A percentile compares a stretch with the other conserved stretches of the same genome.
Evolutionary conservation across 1,139 yeast species (phyloP).

Genomic region (Candida smagusa): DNA sequence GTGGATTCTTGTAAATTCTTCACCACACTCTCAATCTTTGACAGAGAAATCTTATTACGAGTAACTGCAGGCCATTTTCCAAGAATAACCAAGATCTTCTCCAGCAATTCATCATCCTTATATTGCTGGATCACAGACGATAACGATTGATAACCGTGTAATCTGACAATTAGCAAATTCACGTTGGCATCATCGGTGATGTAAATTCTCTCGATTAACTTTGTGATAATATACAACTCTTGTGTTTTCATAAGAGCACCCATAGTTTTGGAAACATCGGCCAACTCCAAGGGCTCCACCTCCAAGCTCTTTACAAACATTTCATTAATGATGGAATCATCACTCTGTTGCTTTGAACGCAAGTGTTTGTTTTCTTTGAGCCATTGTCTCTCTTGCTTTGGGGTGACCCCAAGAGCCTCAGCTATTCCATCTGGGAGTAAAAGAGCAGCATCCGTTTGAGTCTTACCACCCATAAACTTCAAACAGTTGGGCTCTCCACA

Average conservation of each 20-base stretch:
- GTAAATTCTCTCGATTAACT: slow-evolving; percentile 65
- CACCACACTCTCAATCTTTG: slow-evolving; percentile 70
- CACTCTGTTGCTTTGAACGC: slow-evolving; percentile 46
- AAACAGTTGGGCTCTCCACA: slow-evolving; percentile 93
- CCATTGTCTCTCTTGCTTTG: slow-evolving; percentile 61
- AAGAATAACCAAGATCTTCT: slow-evolving; percentile 55
- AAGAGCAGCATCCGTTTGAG: slow-evolving; percentile 88
- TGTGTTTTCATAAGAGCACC: slow-evolving; percentile 77
- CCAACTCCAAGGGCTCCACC: slow-evolving; percentile 49
- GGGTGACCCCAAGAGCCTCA: slow-evolving; percentile 80
- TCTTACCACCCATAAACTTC: slow-evolving; percentile 93
- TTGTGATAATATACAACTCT: slow-evolving; percentile 62
- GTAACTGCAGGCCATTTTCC: slow-evolving; percentile 78
- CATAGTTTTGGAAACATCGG: slow-evolving; percentile 76
- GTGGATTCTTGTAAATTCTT: slow-evolving; percentile 36
- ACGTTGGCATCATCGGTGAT: slow-evolving; percentile 54
- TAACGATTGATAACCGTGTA: slow-evolving; percentile 87
- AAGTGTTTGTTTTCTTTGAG: slow-evolving; percentile 55
- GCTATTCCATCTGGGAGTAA: slow-evolving; percentile 79
- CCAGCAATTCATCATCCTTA: slow-evolving; percentile 35
- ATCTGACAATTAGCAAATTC: slow-evolving; percentile 59
- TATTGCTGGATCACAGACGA: slow-evolving; percentile 50
- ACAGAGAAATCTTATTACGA: slow-evolving; percentile 74
- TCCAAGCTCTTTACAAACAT: slow-evolving; percentile 61
- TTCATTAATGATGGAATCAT: slow-evolving; percentile 59